Evolutionary conservation across 2,329 filamentous ascomycete genomes (phyloP).

Genomic region (Penicillium sp.): DNA sequence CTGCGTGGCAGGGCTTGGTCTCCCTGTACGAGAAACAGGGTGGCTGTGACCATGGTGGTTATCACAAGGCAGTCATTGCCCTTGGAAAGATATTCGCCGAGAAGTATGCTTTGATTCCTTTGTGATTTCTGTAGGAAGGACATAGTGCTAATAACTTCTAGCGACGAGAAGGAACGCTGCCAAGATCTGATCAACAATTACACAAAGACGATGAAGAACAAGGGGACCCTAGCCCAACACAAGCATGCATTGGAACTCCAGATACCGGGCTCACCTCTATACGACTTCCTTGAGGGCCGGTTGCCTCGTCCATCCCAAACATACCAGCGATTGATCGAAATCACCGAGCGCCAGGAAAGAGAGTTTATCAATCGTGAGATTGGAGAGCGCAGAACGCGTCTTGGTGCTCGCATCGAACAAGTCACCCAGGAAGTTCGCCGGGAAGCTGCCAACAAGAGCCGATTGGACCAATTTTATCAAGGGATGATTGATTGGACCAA

Average conservation of each 20-base stretch:
- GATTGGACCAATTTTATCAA: slow-evolving; percentile 76
- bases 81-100: slow-evolving; percentile 74
- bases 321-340: slow-evolving; percentile 78
- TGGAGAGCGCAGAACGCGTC: slow-evolving; percentile 78
- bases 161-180: slow-evolving; percentile 59
- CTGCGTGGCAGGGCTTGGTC: slow-evolving; percentile 87
- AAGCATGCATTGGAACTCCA: slow-evolving; percentile 73
- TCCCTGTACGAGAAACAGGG: slow-evolving; percentile 81
- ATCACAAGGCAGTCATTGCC: slow-evolving; percentile 69
- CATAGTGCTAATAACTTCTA: slow-evolving; percentile 28
- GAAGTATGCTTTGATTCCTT: slow-evolving; percentile 47
- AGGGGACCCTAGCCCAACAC: slow-evolving; percentile 72
- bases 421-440: slow-evolving; percentile 85
- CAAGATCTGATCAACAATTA: slow-evolving; percentile 75
- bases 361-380: slow-evolving; percentile 88
- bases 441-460: slow-evolving; percentile 74
- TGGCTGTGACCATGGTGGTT: slow-evolving; percentile 66
- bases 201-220: slow-evolving; percentile 67
- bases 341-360: slow-evolving; percentile 82
- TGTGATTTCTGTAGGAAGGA: background rate
- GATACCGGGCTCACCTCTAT: slow-evolving; percentile 78
- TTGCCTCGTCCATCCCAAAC: slow-evolving; percentile 76
- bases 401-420: slow-evolving; percentile 79
- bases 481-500: slow-evolving; percentile 85
- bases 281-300: slow-evolving; percentile 77